These are phyloP conservation scores for Ganoderma sp. DNA, from an alignment of 1,284 basidiomycete species.

Conservation along the genomic window DNA sequence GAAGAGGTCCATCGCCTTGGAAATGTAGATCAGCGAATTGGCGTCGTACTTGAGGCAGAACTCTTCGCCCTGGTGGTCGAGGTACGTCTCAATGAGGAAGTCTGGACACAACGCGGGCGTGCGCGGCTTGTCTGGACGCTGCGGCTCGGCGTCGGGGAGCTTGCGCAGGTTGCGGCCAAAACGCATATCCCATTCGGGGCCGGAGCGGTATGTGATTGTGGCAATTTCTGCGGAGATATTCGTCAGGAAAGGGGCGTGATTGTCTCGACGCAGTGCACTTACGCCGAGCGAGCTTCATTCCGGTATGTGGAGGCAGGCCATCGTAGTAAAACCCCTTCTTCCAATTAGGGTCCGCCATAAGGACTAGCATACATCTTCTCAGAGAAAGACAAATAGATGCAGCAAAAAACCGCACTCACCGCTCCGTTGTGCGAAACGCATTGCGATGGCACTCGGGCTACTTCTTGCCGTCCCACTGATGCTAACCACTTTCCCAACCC, in stretches of 20 bases:
- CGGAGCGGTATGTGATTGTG: constrained; percentile 98
- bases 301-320: constrained; percentile 91
- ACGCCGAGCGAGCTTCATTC: constrained; percentile 99
- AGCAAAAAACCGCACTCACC: constrained; percentile 56
- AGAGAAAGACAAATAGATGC: constrained; percentile 18
- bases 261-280: constrained; percentile 42
- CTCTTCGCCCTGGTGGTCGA: constrained; percentile 97
- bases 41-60: constrained; percentile 99
- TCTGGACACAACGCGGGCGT: constrained; percentile 90
- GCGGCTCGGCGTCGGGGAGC: constrained; percentile 44
- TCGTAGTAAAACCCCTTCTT: constrained; percentile 99
- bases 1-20: constrained; percentile 99
- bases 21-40: constrained; percentile 98
- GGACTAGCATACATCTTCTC: constrained; percentile 58
- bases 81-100: constrained; percentile 98
- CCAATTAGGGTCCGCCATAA: constrained; percentile 99
- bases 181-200: constrained; percentile 98
- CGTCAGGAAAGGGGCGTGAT: constrained; percentile 10
- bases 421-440: constrained; percentile 95
- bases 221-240: constrained; percentile 79
- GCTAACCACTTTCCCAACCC: constrained; percentile 89
- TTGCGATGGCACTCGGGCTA: constrained; percentile 90
- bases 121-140: constrained; percentile 46
- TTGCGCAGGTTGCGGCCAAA: constrained; percentile 83
- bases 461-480: constrained; percentile 95